phyloP scores from a whole-genome alignment of 208 protist species.

The Phytomonas serpens region DNA sequence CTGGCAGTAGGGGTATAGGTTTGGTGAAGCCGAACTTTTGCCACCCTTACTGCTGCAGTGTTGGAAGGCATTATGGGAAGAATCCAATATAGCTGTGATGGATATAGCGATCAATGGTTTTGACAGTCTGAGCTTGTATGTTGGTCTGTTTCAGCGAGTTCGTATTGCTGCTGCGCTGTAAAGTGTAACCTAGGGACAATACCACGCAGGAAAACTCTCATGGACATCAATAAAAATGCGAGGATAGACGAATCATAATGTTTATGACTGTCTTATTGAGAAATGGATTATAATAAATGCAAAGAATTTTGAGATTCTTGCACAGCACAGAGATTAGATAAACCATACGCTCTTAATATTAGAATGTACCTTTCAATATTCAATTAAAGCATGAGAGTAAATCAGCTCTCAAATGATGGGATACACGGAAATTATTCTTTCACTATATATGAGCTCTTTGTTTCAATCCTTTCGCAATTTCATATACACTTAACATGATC shows the following conservation, averaged over 20 bases:
- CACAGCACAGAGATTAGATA: neutral
- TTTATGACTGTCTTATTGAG: neutral
- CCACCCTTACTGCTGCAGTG: no score
- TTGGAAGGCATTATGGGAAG: neutral
- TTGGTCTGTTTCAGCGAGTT: neutral
- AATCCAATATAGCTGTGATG: neutral
- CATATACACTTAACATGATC: neutral
- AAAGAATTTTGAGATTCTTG: neutral
- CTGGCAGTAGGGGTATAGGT: no score
- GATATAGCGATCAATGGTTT: neutral
- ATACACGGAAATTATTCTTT: constrained; percentile 8
- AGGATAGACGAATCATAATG: neutral
- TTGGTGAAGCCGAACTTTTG: no score
- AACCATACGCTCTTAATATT: neutral
- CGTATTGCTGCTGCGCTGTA: neutral
- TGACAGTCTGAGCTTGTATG: neutral
- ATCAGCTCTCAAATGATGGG: neutral
- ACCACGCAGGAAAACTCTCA: neutral
- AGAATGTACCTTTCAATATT: neutral
- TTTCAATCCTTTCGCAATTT: constrained; percentile 7
- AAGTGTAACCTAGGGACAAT: neutral
- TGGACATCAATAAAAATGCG: neutral
- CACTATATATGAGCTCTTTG: constrained; percentile 2
- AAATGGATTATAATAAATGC: neutral
- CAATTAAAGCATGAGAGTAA: neutral